Percentiles rank a stretch among this genome's conserved stretches.
Conservation (phyloP, 441 rosid species). For the Populus hybrid region DNA sequence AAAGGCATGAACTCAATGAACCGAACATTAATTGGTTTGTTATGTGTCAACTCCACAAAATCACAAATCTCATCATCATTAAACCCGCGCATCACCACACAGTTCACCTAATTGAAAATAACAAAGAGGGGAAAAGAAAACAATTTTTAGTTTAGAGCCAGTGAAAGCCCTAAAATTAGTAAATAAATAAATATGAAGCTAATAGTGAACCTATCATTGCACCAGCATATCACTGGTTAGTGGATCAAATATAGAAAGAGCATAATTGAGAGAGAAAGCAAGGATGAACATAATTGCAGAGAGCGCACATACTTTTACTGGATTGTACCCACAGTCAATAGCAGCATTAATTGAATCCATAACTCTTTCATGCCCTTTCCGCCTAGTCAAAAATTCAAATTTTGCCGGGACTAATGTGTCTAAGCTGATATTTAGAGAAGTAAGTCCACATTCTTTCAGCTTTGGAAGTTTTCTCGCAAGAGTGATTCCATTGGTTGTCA, state of each 20-base stretch:
- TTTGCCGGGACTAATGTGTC: constrained; percentile 85
- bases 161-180: not conserved
- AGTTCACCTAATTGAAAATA: constrained; percentile 62
- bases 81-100: constrained; percentile 91
- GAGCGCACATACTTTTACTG: constrained; percentile 60
- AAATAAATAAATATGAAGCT: not conserved
- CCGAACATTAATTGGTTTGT: constrained; percentile 77
- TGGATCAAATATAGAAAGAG: not conserved
- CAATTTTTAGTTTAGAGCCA: not conserved
- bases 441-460: constrained; percentile 75
- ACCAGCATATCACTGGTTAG: not conserved
- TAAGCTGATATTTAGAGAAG: constrained; percentile 70
- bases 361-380: constrained; percentile 81
- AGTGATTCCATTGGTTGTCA: constrained; percentile 84
- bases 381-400: constrained; percentile 86
- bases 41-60: constrained; percentile 77
- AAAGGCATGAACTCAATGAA: constrained; percentile 98
- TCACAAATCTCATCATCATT: constrained; percentile 94
- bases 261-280: not conserved
- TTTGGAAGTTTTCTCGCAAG: constrained; percentile 79
- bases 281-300: not conserved
- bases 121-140: not conserved
- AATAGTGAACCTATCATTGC: not conserved
- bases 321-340: constrained; percentile 68
- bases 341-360: constrained; percentile 79